Base-by-base conservation (phyloP, 1,284 basidiomycete genomes). In the Cystobasidiaceae sp. region DNA sequence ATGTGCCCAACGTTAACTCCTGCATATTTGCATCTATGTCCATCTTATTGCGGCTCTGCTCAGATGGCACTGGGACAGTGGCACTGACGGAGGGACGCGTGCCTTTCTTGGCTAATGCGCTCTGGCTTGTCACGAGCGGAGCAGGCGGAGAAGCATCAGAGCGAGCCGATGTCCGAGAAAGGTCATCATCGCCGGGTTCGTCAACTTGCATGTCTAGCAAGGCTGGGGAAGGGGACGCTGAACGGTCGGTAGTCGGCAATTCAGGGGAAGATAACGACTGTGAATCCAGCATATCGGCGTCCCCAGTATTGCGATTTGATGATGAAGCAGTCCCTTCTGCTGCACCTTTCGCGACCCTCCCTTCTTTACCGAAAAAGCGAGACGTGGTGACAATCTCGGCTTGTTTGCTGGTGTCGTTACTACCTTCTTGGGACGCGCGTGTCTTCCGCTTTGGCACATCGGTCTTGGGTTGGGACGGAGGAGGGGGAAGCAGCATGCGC, bases 401-500 rank as follows among this genome's bases (percentile, higher is more conserved):
- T 27, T 56, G 17, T 9, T 43, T 21, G 4, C 1, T 28, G 8
- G 2, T 2, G 25, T 17, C 28, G 28, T 6, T n/a, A 28, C 28
- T 11, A 4, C 27, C 27, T 21, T 56, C 54, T 30, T 56, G 39
- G 11, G 54, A 56, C 17, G 54, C 41, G 4, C 54, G 37, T 2
- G 54, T 56, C 3, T 27, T 17, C 5, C 54, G 37, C 41, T 56
- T 56, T 9, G n/a, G 17, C 5, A 25, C 4, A 13, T 19, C 21
- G 3, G 25, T 6, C 11, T 56, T 56, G 9, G 5, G n/a, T 4
- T 9, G 15, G 4, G 25, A 15, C n/a, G 37, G 48, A 25, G 49
- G 49, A n/a, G 49, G 37, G 1, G 39, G 60, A 25, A 21, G 34
- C 11, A 81, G 71, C 7, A 80, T 71, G 2, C 75, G 74, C 55